These are phyloP conservation scores for Articulospora tetracladia DNA, from an alignment of 495 filamentous ascomycete species.

Conservation along the genomic window DNA sequence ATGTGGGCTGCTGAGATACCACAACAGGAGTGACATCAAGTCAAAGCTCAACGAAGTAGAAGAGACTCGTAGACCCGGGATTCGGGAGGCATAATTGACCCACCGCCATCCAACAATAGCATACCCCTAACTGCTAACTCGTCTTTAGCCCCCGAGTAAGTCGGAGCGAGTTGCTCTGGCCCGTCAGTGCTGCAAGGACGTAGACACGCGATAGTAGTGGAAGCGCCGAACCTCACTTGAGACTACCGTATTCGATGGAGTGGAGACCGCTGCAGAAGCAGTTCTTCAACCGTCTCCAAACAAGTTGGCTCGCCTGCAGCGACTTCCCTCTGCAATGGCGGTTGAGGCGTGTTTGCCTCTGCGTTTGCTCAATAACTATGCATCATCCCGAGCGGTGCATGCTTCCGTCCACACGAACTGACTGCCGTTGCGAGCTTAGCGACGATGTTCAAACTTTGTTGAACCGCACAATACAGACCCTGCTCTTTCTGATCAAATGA, in stretches of 20 bases:
- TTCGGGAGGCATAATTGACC: background rate
- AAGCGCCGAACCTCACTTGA: background rate
- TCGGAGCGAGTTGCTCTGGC: no score
- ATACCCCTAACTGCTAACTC: no score
- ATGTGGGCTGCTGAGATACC: background rate
- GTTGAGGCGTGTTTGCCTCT: background rate
- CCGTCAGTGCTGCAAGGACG: no score
- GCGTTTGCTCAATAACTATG: background rate
- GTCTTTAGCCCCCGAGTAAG: no score
- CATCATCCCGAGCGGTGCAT: background rate
- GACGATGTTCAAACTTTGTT: background rate
- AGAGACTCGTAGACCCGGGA: background rate
- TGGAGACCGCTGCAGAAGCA: no score
- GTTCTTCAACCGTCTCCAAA: no score
- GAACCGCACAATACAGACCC: background rate
- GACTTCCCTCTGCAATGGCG: background rate
- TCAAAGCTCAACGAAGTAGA: background rate
- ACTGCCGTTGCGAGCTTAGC: background rate
- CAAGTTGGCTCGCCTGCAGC: no score
- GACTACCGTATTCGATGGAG: background rate
- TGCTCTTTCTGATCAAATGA: no score
- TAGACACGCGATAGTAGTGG: no score
- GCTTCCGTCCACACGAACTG: background rate
- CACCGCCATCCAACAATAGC: background rate
- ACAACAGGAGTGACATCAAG: background rate